A percentile compares a stretch with the other conserved stretches of the same genome.
Conservation (phyloP, 1,284 basidiomycete species). For the Fomitopsis betulina region DNA sequence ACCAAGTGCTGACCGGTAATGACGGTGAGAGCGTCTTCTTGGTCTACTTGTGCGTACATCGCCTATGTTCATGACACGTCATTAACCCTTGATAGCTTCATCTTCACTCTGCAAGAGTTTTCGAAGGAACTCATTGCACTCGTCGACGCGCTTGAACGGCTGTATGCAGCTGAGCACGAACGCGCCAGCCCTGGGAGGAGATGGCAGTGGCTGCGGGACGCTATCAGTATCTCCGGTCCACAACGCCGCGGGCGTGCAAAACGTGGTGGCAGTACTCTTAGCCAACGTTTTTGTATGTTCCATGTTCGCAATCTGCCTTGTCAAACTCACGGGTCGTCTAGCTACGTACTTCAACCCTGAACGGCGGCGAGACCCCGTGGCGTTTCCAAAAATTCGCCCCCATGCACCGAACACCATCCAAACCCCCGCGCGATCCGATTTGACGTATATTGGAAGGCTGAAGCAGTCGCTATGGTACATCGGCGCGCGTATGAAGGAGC, state of each 20-base stretch:
- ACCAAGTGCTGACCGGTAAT: slow-evolving; percentile 37
- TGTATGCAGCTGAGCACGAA: slow-evolving; percentile 59
- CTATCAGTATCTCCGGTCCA: slow-evolving; percentile 1
- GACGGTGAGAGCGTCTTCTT: slow-evolving; percentile 72
- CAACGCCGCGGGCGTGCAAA: slow-evolving; percentile 2
- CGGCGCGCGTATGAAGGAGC: slow-evolving; percentile 65
- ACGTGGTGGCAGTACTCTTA: slow-evolving; percentile 10
- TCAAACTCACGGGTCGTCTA: slow-evolving; percentile 19
- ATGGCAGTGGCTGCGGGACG: slow-evolving; percentile 33
- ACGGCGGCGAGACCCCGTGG: slow-evolving; percentile 54
- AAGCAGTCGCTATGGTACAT: slow-evolving; percentile 76
- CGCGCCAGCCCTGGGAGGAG: slow-evolving; percentile 35
- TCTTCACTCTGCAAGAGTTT: slow-evolving; percentile 93
- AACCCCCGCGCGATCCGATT: slow-evolving; percentile 60
- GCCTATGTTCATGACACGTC: not conserved
- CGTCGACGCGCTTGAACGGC: slow-evolving; percentile 73
- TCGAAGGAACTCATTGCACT: slow-evolving; percentile 77
- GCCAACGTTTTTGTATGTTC: slow-evolving; percentile 24
- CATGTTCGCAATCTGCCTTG: not conserved
- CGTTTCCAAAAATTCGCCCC: slow-evolving; percentile 79
- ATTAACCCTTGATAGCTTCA: slow-evolving; percentile 55
- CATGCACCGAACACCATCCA: slow-evolving; percentile 84
- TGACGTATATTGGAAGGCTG: slow-evolving; percentile 54
- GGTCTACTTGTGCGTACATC: slow-evolving; percentile 77
- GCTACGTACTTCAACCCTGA: slow-evolving; percentile 61